Percentiles rank a stretch among this genome's conserved stretches.
Conservation (phyloP, 495 filamentous ascomycete genomes). For the Aspergillus avenaceus region DNA sequence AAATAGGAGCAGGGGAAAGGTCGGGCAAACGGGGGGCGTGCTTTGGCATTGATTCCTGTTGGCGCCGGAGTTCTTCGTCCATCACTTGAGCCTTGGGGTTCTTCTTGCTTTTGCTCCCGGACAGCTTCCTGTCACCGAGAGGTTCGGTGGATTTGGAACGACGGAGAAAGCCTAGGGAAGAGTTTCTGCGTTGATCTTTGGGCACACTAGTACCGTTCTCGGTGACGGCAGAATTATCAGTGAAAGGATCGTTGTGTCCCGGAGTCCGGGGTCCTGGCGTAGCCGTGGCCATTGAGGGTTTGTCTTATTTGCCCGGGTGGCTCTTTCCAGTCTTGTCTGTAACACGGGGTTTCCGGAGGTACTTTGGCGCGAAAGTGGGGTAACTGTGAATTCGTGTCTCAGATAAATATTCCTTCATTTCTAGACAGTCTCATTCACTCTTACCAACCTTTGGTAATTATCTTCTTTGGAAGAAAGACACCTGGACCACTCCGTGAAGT, state of each 20-base stretch:
- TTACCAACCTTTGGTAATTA: background rate
- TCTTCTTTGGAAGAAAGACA: background rate
- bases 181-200: constrained; percentile 32
- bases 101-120: constrained; percentile 67
- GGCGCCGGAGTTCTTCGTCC: constrained; percentile 64
- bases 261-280: constrained; percentile 22
- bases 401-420: constrained; percentile 16
- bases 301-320: constrained; percentile 6
- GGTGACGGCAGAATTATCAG: constrained; percentile 13
- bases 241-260: constrained; percentile 14
- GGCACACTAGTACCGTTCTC: constrained; percentile 27
- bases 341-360: constrained; percentile 14
- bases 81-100: constrained; percentile 50
- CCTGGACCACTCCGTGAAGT: background rate
- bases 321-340: constrained; percentile 14
- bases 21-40: constrained; percentile 77
- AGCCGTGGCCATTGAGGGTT: constrained; percentile 21
- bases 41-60: constrained; percentile 64
- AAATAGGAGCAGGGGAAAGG: constrained; percentile 58
- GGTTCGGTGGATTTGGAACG: constrained; percentile 76
- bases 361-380: constrained; percentile 16
- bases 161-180: constrained; percentile 63
- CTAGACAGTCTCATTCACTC: background rate
- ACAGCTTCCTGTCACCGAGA: constrained; percentile 35
- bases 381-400: constrained; percentile 20